Base-by-base conservation (phyloP, 2,329 filamentous ascomycete genomes). In the Clonostachys rosea region DNA sequence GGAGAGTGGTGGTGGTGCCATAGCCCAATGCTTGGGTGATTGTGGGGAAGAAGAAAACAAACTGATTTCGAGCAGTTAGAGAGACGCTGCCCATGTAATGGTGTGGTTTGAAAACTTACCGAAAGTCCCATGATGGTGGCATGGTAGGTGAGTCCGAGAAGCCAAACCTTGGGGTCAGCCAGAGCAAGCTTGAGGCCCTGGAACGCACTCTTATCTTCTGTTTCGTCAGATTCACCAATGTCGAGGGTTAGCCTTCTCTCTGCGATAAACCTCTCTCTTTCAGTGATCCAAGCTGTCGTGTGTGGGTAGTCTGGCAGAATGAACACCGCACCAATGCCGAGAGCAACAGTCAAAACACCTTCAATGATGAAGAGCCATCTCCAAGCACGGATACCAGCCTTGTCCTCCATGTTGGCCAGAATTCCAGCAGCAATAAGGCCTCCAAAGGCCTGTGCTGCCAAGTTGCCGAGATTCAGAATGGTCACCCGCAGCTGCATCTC, bases 341-440 rank as follows among this genome's bases (percentile, higher is more conserved):
- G 49, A 36, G 54, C 49, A 44, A 50, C 48, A 33, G 50, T 54
- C 0, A 50, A 69, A 4, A 70, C 67, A 13, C 83, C 83, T 57
- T 87, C 83, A 10, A 86, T 76, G 35, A 87, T 83, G 61, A 86
- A 87, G 0, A 86, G 68, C 82, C 79, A 84, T 6, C 78, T 66
- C 82, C 82, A 87, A 1, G 81, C 81, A 5, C 70, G 64, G 1
- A 84, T 63, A 1, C 81, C 83, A 10, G 61, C 62, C 0, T 66
- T 64, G 1, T 75, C 70, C 5, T 57, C 55, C 0, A 57, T 47
- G 5, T 37, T 39, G 6, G 49, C 44, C 1, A 79, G 79, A 45
- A 88, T 84, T 3, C 83, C 78, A 0, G 76, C 78, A 1, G 76
- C 73, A 20, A 82, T 75, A 4, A 81, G 59, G 1, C 81, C 83